phyloP scores from a whole-genome alignment of 768 basidiomycete species.

The Rhodotorula graminis region DNA sequence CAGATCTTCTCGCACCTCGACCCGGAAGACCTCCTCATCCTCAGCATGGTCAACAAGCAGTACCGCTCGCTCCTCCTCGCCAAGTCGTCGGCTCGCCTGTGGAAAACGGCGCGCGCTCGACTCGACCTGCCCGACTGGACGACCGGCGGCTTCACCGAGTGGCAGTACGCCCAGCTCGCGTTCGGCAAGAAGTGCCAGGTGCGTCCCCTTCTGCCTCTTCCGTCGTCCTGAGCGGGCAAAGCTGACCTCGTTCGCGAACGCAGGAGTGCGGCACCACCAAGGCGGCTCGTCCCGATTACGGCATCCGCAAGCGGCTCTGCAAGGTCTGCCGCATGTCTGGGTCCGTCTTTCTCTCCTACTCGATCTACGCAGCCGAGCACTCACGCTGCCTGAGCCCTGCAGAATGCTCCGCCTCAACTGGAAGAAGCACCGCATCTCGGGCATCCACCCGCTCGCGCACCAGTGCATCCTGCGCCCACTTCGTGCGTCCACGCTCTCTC shows the following conservation, averaged over 20 bases:
- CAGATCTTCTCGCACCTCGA: constrained; percentile 37
- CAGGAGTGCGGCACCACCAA: background rate
- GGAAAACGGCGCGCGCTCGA: constrained; percentile 9
- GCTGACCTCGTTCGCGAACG: no score
- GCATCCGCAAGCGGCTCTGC: constrained; percentile 1
- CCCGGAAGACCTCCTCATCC: constrained; percentile 39
- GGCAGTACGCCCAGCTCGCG: constrained; percentile 5
- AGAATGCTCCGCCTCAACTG: no score
- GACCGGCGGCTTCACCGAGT: background rate
- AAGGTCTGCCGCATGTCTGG: background rate
- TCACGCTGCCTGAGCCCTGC: no score
- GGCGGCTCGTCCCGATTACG: background rate
- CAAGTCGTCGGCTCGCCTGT: constrained; percentile 1
- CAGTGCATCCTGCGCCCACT: no score
- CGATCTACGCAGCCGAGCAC: no score
- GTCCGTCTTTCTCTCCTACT: no score
- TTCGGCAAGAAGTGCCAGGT: constrained; percentile 30
- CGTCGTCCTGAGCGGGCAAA: background rate
- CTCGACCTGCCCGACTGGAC: constrained; percentile 6
- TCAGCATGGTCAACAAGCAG: constrained; percentile 2
- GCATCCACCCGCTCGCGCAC: no score
- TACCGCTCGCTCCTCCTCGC: constrained; percentile 7
- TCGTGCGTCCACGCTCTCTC: no score
- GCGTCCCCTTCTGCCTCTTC: background rate
- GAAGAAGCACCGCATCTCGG: no score